Conservation (phyloP, 495 filamentous ascomycete genomes). For the Bryoglossum gracile region DNA sequence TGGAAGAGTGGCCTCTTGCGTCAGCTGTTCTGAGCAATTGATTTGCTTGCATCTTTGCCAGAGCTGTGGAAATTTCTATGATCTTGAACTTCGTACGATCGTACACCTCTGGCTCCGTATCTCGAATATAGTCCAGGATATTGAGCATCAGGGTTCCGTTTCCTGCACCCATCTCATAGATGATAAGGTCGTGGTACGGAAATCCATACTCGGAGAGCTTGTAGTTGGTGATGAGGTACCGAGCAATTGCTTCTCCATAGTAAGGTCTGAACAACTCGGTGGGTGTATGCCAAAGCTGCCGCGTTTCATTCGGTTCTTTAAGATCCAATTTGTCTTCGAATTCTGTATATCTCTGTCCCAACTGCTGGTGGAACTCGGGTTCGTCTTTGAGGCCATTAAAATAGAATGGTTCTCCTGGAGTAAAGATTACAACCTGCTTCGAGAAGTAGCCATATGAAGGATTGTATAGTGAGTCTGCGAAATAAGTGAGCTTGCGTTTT, state of each 20-base stretch:
- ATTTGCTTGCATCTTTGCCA: conserved; percentile 69
- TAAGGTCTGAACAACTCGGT: conserved; percentile 95
- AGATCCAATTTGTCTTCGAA: conserved; percentile 87
- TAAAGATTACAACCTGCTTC: conserved; percentile 95
- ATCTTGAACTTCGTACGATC: conserved; percentile 88
- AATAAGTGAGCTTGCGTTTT: conserved; percentile 7
- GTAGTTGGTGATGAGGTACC: conserved; percentile 93
- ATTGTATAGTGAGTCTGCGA: conserved; percentile 91
- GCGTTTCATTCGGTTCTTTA: conserved; percentile 56
- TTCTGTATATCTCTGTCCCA: conserved; percentile 73
- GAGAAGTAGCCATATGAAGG: conserved; percentile 97
- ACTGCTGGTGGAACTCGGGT: conserved; percentile 64
- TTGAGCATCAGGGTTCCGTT: conserved; percentile 98
- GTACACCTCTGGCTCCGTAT: conserved; percentile 85
- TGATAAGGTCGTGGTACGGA: conserved; percentile 95
- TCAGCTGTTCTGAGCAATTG: conserved; percentile 59
- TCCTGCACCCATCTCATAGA: conserved; percentile 98
- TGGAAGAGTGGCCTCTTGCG: conserved; percentile 64
- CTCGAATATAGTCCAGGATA: conserved; percentile 92
- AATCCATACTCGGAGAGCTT: conserved; percentile 82
- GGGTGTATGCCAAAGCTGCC: conserved; percentile 97
- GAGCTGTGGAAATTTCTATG: conserved; percentile 82
- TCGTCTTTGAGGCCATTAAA: conserved; percentile 78
- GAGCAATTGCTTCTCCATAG: conserved; percentile 93
- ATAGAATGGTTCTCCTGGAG: conserved; percentile 84